Evolutionary conservation across 768 basidiomycete genomes (phyloP), one percentile per base, ranked within the genome.

Genomic region (Pleurotus cornucopiae): DNA sequence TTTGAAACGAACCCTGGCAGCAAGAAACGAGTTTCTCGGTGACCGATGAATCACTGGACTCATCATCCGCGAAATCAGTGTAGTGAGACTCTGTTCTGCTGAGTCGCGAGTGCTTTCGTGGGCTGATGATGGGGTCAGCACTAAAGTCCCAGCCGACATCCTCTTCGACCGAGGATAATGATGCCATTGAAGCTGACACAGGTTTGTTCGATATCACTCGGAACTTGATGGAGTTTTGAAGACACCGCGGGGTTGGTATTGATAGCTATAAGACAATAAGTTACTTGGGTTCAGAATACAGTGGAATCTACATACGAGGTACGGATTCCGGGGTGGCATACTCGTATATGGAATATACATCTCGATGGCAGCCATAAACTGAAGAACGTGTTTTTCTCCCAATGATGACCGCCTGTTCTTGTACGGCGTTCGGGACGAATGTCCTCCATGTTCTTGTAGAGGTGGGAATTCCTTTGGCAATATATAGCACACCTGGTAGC

Each of bases 351-450:
- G 90, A 20, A 87, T 78, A 79, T 82, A 84, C 69, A 92, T 76
- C 58, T 89, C 87, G 49, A 92, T 79, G 2, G 84, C 90, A 12
- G 85, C 90, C 86, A 92, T 87, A 67, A 91, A 91, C 46, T 90
- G 85, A 46, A 82, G 75, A 38, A 73, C 75, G 51, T 77, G 81
- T 54, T 78, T 80, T 49, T 88, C 86, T n/a, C 75, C 69, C 53
- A 88, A 60, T 9, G 87, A 88, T 9, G 74, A 62, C 20, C 85
- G 74, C 55, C 86, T 74, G 54, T 72, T 69, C 55, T 68, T 73
- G 25, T 66, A 63, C 13, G 71, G 59, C 21, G 70, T 62, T 52
- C 38, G 54, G 11, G 44, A 25, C 6, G 39, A 37, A 55, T 51
- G 67, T 14, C 58, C 54, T 14, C 57, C 58, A 9, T 53, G 55